Conservation (phyloP, 2,329 filamentous ascomycete species). For the Pseudomassariella vexata region DNA sequence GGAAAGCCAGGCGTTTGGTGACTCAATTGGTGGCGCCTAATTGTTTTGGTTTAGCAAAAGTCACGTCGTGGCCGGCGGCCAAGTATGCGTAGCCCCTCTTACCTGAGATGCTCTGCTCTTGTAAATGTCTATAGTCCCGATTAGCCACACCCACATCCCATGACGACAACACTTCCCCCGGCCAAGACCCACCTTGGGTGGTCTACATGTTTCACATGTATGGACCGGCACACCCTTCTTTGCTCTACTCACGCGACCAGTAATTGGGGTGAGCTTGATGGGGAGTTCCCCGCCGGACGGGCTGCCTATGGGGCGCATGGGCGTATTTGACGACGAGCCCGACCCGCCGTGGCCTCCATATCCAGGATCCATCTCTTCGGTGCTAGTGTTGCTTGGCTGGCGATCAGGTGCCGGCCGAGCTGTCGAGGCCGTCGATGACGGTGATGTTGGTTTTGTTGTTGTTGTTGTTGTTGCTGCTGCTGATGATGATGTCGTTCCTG, state of each 20-base stretch:
- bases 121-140: slow-evolving; percentile 47
- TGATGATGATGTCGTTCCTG: slow-evolving; percentile 17
- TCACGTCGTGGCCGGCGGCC: slow-evolving; percentile 2
- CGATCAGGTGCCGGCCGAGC: slow-evolving; percentile 21
- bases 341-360: slow-evolving; percentile 28
- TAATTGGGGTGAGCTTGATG: slow-evolving; percentile 51
- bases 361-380: slow-evolving; percentile 42
- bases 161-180: too few species aligned
- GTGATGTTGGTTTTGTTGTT: slow-evolving; percentile 18
- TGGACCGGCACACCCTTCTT: slow-evolving; percentile 56
- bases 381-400: slow-evolving; percentile 39
- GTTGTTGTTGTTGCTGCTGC: slow-evolving; percentile 15
- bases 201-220: slow-evolving; percentile 45
- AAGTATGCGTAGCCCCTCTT: slow-evolving; percentile 13
- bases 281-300: slow-evolving; percentile 28
- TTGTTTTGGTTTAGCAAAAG: slow-evolving; percentile 16
- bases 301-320: slow-evolving; percentile 36
- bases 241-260: slow-evolving; percentile 49
- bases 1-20: slow-evolving; percentile 47
- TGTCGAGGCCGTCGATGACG: slow-evolving; percentile 20
- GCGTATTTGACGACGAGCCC: slow-evolving; percentile 27
- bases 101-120: slow-evolving; percentile 58
- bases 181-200: slow-evolving; percentile 38
- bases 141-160: neutral
- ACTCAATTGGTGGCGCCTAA: slow-evolving; percentile 55